Evolutionary conservation across 495 filamentous ascomycete species (phyloP).

Genomic region (Pyronema omphalodes): DNA sequence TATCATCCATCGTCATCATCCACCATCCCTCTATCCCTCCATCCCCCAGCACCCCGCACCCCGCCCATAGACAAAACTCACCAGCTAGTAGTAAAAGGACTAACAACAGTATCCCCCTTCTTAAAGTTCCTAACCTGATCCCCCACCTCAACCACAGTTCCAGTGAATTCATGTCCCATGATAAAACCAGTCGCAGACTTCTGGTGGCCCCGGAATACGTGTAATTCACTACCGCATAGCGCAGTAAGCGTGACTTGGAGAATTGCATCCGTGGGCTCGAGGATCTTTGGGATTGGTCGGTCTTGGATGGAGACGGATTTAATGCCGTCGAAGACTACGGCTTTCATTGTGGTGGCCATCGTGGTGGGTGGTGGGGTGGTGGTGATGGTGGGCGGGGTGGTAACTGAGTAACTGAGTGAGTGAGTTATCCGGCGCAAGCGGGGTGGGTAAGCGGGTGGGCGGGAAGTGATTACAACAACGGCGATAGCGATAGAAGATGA

Average conservation of each 20-base stretch:
- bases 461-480: no score
- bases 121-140: slow-evolving; percentile 46
- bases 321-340: slow-evolving; percentile 51
- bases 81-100: slow-evolving; percentile 79
- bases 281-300: slow-evolving; percentile 44
- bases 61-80: slow-evolving; percentile 28
- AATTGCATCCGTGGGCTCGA: slow-evolving; percentile 57
- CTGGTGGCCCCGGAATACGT: slow-evolving; percentile 74
- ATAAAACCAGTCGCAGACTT: slow-evolving; percentile 43
- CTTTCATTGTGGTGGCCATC: slow-evolving; percentile 36
- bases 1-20: neutral
- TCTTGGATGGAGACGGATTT: slow-evolving; percentile 44
- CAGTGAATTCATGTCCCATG: slow-evolving; percentile 75
- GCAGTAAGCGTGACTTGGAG: slow-evolving; percentile 74
- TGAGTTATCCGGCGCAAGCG: no score
- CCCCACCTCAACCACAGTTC: slow-evolving; percentile 51
- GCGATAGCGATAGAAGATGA: no score
- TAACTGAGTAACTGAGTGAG: no score
- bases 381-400: neutral
- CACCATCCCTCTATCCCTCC: neutral
- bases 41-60: no score
- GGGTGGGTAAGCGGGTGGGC: no score
- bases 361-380: neutral
- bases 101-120: slow-evolving; percentile 61
- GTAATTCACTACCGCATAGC: slow-evolving; percentile 84